Percentiles rank a stretch among this genome's conserved stretches.
Conservation (phyloP, 371 early-diverging fungal genomes). For the Syncephalis plumigaleata region DNA sequence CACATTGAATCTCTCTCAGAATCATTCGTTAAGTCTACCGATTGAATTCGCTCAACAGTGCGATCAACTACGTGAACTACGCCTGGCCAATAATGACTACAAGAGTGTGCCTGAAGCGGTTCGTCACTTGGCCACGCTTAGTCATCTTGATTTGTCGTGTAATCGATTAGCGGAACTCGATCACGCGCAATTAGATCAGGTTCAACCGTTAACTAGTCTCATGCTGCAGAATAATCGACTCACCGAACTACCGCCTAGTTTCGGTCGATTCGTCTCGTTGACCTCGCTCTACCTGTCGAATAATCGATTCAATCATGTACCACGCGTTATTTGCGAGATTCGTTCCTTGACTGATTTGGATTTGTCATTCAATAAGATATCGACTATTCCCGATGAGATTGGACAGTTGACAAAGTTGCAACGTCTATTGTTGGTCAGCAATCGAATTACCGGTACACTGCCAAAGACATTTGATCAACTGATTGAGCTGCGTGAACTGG, state of each 20-base stretch:
- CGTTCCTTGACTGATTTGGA: conserved; percentile 47
- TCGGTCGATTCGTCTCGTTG: conserved; percentile 31
- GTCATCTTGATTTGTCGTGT: conserved; percentile 51
- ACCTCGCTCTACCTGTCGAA: conserved; percentile 53
- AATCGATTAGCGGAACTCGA: conserved; percentile 49
- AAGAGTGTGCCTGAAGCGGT: conserved; percentile 35
- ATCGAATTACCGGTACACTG: conserved; percentile 45
- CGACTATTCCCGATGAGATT: conserved; percentile 51
- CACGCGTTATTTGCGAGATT: conserved; percentile 38
- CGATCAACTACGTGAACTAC: conserved; percentile 35
- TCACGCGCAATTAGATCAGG: conserved; percentile 29
- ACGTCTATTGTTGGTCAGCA: conserved; percentile 52
- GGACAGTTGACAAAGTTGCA: conserved; percentile 39
- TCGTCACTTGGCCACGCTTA: conserved; percentile 29
- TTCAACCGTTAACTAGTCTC: conserved; percentile 33
- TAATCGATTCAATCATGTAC: conserved; percentile 56
- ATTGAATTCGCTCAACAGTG: conserved; percentile 59
- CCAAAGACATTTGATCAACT: conserved; percentile 42
- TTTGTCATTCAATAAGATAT: conserved; percentile 67
- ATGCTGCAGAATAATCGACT: conserved; percentile 56
- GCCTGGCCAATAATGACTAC: conserved; percentile 49
- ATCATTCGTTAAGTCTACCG: conserved; percentile 45
- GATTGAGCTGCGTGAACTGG: conserved; percentile 43
- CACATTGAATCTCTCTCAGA: conserved; percentile 55
- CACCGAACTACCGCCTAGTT: conserved; percentile 32